A percentile compares a stretch with the other conserved stretches of the same genome.
Conservation (phyloP, 331 rosid species). For the Pyrus hybrid region DNA sequence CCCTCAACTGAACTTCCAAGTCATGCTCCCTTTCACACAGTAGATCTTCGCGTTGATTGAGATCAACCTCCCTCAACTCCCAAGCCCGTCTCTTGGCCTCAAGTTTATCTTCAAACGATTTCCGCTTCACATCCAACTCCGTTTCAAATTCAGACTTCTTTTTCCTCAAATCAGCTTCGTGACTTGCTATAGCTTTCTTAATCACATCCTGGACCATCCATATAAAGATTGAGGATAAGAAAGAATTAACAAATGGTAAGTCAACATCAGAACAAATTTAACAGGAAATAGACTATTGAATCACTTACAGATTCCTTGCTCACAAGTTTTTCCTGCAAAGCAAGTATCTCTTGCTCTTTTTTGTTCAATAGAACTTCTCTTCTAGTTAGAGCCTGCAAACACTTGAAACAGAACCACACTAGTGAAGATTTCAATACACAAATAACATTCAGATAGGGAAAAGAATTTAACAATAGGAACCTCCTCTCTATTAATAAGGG, state of each 20-base stretch:
- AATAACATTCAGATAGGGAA: conserved; percentile 10
- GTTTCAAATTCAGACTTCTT: conserved; percentile 57
- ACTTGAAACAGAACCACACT: conserved; percentile 15
- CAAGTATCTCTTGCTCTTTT: conserved; percentile 63
- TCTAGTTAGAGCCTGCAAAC: conserved; percentile 46
- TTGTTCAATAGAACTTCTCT: conserved; percentile 45
- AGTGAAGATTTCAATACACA: neutral
- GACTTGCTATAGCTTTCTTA: conserved; percentile 50
- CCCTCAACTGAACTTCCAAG: conserved; percentile 52
- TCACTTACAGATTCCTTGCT: conserved; percentile 63
- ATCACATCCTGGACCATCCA: conserved; percentile 55
- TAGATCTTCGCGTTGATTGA: conserved; percentile 62
- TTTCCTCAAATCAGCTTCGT: conserved; percentile 47
- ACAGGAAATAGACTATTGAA: neutral
- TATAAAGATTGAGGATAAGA: neutral
- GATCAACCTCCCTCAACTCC: conserved; percentile 96
- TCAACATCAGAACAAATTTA: neutral
- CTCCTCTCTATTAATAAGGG: conserved; percentile 60
- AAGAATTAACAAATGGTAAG: neutral
- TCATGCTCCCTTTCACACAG: conserved; percentile 66
- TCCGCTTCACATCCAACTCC: conserved; percentile 56
- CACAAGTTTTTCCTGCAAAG: conserved; percentile 54
- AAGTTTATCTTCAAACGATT: conserved; percentile 65
- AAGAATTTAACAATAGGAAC: conserved; percentile 21
- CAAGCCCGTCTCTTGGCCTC: conserved; percentile 79